Percentiles rank a stretch among this genome's conserved stretches.
phyloP scores from a whole-genome alignment of 345 rosid genomes.

The Eucalyptus polybractea region DNA sequence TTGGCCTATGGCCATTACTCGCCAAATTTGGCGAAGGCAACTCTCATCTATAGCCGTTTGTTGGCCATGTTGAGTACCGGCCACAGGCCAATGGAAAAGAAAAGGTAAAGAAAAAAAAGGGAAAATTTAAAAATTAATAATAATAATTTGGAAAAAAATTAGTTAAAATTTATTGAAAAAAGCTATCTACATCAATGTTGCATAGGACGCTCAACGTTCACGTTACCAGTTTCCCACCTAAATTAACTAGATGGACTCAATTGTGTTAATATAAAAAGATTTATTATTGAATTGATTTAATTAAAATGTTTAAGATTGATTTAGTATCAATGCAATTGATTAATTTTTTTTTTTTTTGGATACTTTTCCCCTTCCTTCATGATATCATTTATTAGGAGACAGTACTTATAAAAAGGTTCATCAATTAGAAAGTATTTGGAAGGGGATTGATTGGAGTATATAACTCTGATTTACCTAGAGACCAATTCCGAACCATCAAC shows the following conservation, averaged over 20 bases:
- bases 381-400: background rate
- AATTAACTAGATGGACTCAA: too few species aligned
- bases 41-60: background rate
- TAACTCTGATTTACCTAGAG: background rate
- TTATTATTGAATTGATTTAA: too few species aligned
- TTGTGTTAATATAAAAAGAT: too few species aligned
- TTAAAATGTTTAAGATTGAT: fast-evolving
- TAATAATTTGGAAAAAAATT: too few species aligned
- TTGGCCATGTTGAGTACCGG: too few species aligned
- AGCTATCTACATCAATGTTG: fast-evolving
- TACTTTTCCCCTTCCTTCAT: background rate
- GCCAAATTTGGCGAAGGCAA: fast-evolving
- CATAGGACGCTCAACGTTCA: fast-evolving
- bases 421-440: background rate
- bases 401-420: too few species aligned
- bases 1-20: fast-evolving
- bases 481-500: background rate
- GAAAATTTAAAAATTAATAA: too few species aligned
- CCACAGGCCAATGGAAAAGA: background rate
- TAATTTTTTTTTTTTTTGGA: too few species aligned
- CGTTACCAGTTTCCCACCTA: fast-evolving
- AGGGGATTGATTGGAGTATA: fast-evolving
- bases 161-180: too few species aligned
- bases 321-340: too few species aligned
- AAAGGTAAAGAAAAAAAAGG: too few species aligned